Evolutionary conservation across 2,329 filamentous ascomycete genomes (phyloP).

Genomic region (Pyricularia grisea): DNA sequence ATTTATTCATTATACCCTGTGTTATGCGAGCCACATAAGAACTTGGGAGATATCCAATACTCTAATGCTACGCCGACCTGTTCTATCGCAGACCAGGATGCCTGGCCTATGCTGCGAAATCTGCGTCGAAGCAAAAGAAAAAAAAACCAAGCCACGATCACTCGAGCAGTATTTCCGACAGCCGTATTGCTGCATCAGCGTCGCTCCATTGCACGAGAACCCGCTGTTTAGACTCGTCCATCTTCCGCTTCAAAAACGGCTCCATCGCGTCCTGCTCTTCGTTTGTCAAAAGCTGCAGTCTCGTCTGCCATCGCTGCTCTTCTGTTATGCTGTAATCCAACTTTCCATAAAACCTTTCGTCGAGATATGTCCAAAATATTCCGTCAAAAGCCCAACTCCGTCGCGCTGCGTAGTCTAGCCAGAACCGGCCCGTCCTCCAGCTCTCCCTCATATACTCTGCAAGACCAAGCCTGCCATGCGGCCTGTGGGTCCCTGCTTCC

Average conservation of each 20-base stretch:
- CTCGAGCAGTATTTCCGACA: background rate
- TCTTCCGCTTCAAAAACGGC: slow-evolving; percentile 19
- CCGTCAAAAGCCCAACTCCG: slow-evolving; percentile 18
- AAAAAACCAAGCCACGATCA: too few species aligned
- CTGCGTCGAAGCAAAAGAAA: too few species aligned
- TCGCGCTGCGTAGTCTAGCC: slow-evolving; percentile 15
- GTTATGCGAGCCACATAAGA: background rate
- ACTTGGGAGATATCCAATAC: background rate
- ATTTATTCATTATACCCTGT: background rate
- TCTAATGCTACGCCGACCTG: background rate
- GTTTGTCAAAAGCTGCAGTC: slow-evolving; percentile 17
- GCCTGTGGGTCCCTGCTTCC: background rate
- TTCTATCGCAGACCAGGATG: background rate
- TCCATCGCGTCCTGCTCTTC: slow-evolving; percentile 19
- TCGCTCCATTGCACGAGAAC: slow-evolving; percentile 16
- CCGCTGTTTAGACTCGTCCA: slow-evolving; percentile 16
- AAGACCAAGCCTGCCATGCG: slow-evolving; percentile 6
- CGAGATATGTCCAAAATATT: slow-evolving; percentile 17
- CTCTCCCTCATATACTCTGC: slow-evolving; percentile 15
- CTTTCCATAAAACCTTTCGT: slow-evolving; percentile 15
- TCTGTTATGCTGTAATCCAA: slow-evolving; percentile 13
- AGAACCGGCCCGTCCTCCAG: slow-evolving; percentile 16
- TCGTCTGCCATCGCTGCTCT: slow-evolving; percentile 5
- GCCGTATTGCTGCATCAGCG: background rate
- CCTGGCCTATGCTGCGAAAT: background rate